These are phyloP conservation scores for Leishmania gerbilli DNA, from an alignment of 208 protist genomes.

Conservation along the genomic window DNA sequence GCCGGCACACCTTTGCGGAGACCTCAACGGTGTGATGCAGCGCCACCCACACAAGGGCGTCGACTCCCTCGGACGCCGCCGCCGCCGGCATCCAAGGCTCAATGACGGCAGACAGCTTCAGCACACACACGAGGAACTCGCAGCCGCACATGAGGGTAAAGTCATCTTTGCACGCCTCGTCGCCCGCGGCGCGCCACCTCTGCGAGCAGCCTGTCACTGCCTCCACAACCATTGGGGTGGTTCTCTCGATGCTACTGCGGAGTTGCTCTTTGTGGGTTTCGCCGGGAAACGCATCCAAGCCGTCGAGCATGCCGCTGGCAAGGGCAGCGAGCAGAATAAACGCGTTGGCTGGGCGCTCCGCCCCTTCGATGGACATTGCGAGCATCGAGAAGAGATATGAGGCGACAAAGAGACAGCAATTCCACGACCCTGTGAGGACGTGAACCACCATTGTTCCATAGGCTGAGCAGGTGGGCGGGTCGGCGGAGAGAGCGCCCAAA, in stretches of 20 bases:
- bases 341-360: conserved; percentile 19
- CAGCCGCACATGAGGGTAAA: conserved; percentile 39
- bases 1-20: conserved; percentile 19
- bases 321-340: conserved; percentile 42
- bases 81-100: conserved; percentile 38
- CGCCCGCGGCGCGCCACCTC: conserved; percentile 7
- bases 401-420: conserved; percentile 30
- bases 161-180: not conserved
- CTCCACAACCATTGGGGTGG: conserved; percentile 19
- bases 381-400: conserved; percentile 50
- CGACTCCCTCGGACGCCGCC: conserved; percentile 17
- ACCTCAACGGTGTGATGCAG: conserved; percentile 14
- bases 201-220: conserved; percentile 3
- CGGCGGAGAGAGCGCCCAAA: conserved; percentile 19
- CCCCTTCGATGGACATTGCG: conserved; percentile 21
- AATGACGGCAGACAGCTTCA: conserved; percentile 43
- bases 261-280: conserved; percentile 12
- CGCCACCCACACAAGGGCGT: conserved; percentile 35
- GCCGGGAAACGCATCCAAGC: conserved; percentile 19
- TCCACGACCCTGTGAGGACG: conserved; percentile 41
- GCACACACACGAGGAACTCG: conserved; percentile 53
- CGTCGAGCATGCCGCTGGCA: conserved; percentile 38
- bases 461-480: conserved; percentile 35
- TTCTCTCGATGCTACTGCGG: conserved; percentile 17
- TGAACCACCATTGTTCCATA: conserved; percentile 82